These are phyloP conservation scores for Aspergillaceae sp. DNA, from an alignment of 2,329 filamentous ascomycete species.

Conservation along the genomic window DNA sequence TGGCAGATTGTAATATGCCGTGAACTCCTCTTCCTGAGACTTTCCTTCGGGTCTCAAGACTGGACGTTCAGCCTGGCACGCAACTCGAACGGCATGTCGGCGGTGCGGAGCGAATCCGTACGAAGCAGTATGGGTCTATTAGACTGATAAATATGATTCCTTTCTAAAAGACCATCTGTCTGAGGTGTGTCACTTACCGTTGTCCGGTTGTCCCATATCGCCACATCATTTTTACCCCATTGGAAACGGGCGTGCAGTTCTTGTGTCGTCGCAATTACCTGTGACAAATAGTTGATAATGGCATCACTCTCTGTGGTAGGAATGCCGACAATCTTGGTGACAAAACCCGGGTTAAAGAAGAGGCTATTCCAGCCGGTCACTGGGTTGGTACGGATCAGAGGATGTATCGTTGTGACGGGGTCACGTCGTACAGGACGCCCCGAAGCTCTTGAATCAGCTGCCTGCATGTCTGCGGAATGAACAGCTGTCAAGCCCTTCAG, in stretches of 20 bases:
- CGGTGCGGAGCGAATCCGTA: conserved; percentile 52
- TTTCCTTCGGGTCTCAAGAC: conserved; percentile 36
- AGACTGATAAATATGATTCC: not conserved
- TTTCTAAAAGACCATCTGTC: conserved; percentile 1
- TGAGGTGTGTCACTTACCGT: conserved; percentile 30
- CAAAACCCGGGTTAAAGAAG: conserved; percentile 53
- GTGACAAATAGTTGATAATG: conserved; percentile 46
- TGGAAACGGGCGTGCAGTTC: conserved; percentile 61
- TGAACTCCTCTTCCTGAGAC: conserved; percentile 48
- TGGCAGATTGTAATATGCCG: conserved; percentile 40
- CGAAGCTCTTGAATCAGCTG: conserved; percentile 40
- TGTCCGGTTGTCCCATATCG: conserved; percentile 59
- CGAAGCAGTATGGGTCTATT: conserved; percentile 45
- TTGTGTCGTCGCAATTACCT: conserved; percentile 50
- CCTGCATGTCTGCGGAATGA: conserved; percentile 49
- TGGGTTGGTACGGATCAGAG: conserved; percentile 51
- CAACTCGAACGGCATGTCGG: conserved; percentile 46
- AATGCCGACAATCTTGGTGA: conserved; percentile 50
- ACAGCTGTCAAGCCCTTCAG: conserved; percentile 50
- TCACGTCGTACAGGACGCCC: conserved; percentile 47
- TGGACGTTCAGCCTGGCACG: conserved; percentile 40
- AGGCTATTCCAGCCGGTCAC: conserved; percentile 55
- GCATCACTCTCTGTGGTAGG: conserved; percentile 48
- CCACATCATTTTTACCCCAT: conserved; percentile 57
- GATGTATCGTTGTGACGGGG: conserved; percentile 48